Percentiles rank a stretch among this genome's conserved stretches.
phyloP scores from a whole-genome alignment of 1,284 basidiomycete species.

The Leccinum olivaceoglutinosum region DNA sequence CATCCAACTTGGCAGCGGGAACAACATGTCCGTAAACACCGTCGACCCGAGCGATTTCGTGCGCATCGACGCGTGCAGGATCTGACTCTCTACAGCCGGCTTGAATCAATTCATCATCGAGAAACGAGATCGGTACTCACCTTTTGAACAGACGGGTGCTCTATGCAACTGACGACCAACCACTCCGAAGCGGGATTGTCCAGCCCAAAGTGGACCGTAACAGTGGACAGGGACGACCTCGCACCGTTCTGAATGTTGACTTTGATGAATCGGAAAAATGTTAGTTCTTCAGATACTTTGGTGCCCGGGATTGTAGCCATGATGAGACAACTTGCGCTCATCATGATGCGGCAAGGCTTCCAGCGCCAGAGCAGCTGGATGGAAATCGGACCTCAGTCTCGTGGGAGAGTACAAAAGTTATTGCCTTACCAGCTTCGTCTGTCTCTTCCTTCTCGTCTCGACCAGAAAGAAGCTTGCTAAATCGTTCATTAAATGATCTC shows the following conservation, averaged over 20 bases:
- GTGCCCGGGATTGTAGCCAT: slow-evolving; percentile 74
- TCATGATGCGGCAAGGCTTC: slow-evolving; percentile 51
- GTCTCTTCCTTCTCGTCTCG: slow-evolving; percentile 92
- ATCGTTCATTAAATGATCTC: slow-evolving; percentile 91
- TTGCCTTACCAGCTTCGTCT: slow-evolving; percentile 81
- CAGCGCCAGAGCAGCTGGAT: slow-evolving; percentile 73
- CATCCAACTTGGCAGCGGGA: slow-evolving; percentile 54
- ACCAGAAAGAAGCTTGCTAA: slow-evolving; percentile 92
- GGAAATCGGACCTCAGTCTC: slow-evolving; percentile 5
- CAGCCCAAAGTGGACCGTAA: slow-evolving; percentile 30
- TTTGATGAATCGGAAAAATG: slow-evolving; percentile 60
- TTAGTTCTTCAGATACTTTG: slow-evolving; percentile 46
- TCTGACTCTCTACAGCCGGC: no score
- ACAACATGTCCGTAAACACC: slow-evolving; percentile 66
- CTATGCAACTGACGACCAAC: slow-evolving; percentile 65
- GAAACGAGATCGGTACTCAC: slow-evolving; percentile 31
- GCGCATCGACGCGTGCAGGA: slow-evolving; percentile 80
- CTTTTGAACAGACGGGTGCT: slow-evolving; percentile 71
- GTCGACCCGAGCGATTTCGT: slow-evolving; percentile 70
- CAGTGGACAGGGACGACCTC: slow-evolving; percentile 4
- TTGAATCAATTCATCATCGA: neutral
- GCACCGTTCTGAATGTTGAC: slow-evolving; percentile 69
- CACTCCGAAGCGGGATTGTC: slow-evolving; percentile 60
- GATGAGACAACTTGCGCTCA: neutral
- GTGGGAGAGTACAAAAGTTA: neutral